Percentiles rank a stretch among this genome's conserved stretches.
phyloP scores from a whole-genome alignment of 805 yeast species.

The Pichia heedii region DNA sequence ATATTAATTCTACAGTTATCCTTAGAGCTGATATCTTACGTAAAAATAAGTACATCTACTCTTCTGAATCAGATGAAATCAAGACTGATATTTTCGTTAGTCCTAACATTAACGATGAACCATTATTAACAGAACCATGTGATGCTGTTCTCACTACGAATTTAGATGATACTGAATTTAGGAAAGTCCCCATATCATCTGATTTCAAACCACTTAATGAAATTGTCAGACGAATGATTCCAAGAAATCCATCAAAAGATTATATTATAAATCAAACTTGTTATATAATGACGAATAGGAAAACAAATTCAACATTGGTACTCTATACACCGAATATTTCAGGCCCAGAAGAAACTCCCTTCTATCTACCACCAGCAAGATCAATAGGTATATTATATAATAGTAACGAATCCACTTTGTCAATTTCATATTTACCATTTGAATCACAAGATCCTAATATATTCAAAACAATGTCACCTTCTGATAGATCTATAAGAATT shows the following conservation, averaged over 20 bases:
- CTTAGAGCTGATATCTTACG: slow-evolving; percentile 75
- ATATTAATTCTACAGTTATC: slow-evolving; percentile 85
- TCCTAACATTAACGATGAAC: slow-evolving; percentile 25
- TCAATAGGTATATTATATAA: slow-evolving; percentile 62
- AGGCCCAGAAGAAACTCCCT: slow-evolving; percentile 58
- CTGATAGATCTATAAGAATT: slow-evolving; percentile 67
- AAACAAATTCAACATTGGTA: slow-evolving; percentile 40
- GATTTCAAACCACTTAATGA: slow-evolving; percentile 33
- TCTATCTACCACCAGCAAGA: slow-evolving; percentile 77
- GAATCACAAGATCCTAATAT: slow-evolving; percentile 19
- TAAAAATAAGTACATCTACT: slow-evolving; percentile 36
- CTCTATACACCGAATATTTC: slow-evolving; percentile 73
- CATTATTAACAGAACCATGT: slow-evolving; percentile 20
- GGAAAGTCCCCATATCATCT: slow-evolving; percentile 24
- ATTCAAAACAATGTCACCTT: slow-evolving; percentile 29
- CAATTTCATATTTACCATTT: slow-evolving; percentile 73
- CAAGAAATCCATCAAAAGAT: slow-evolving; percentile 85
- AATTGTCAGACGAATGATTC: slow-evolving; percentile 78
- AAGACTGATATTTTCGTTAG: slow-evolving; percentile 19
- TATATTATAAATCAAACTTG: slow-evolving; percentile 81
- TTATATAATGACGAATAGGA: slow-evolving; percentile 32
- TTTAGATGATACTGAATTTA: slow-evolving; percentile 35
- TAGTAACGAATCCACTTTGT: slow-evolving; percentile 34
- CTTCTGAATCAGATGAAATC: slow-evolving; percentile 20
- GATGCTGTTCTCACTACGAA: slow-evolving; percentile 20